Conservation (phyloP, 1,284 basidiomycete species). For the Malassezia pachydermatis region DNA sequence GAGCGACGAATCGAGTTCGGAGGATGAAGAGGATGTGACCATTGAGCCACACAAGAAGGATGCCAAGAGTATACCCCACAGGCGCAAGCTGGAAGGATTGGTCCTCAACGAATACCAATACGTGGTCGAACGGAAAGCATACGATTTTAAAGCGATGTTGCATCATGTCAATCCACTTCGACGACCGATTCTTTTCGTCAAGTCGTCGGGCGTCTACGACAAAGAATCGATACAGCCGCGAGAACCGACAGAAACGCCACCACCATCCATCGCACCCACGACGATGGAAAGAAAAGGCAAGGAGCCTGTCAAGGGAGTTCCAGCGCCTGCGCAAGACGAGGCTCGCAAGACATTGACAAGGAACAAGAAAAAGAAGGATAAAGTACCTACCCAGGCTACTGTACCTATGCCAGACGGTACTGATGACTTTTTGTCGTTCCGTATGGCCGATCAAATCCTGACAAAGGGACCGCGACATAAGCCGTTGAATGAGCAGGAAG, state of each 20-base stretch:
- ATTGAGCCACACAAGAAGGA: conserved; percentile 17
- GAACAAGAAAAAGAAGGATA: background rate
- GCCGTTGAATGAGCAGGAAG: conserved; percentile 27
- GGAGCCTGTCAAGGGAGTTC: no score
- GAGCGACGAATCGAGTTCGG: conserved; percentile 12
- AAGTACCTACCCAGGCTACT: background rate
- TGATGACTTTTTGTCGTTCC: conserved; percentile 9
- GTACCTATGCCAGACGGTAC: background rate
- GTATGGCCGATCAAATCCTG: conserved; percentile 4
- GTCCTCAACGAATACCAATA: conserved; percentile 7
- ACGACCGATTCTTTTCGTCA: conserved; percentile 13
- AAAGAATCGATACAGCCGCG: no score
- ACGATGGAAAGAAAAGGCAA: no score
- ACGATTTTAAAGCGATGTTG: conserved; percentile 4
- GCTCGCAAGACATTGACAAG: background rate
- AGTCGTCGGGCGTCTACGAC: conserved; percentile 3
- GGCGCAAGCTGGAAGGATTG: conserved; percentile 10
- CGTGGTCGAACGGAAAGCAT: conserved; percentile 1
- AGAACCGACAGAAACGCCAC: no score
- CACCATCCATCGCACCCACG: no score
- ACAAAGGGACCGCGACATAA: background rate
- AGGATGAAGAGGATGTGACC: conserved; percentile 10
- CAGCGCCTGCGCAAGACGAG: no score
- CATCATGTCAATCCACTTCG: conserved; percentile 12
- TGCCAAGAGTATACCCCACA: conserved; percentile 15